These are phyloP conservation scores for Salix purpurea DNA, from an alignment of 345 rosid species.

Conservation along the genomic window DNA sequence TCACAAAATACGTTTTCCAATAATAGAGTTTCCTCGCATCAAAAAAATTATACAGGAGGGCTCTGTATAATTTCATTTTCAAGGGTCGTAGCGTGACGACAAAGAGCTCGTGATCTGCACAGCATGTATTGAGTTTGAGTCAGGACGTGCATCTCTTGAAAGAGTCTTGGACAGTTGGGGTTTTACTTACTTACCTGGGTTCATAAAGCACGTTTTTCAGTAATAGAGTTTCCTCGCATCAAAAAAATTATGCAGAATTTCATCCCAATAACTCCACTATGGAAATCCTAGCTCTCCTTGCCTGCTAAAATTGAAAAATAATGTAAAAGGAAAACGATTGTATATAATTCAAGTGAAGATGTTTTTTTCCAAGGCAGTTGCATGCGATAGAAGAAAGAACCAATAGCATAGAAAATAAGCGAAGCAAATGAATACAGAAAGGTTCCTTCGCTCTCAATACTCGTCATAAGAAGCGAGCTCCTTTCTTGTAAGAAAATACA, in stretches of 20 bases:
- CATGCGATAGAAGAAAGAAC: neutral
- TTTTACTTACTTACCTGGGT: fast-evolving
- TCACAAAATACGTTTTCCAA: too few species aligned
- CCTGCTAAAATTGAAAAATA: neutral
- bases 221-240: too few species aligned
- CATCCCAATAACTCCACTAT: neutral
- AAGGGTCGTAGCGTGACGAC: fast-evolving
- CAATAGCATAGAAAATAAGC: neutral
- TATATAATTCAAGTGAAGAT: neutral
- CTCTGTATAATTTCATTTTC: neutral
- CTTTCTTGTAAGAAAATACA: neutral
- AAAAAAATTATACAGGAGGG: too few species aligned
- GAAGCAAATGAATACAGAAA: neutral
- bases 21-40: too few species aligned
- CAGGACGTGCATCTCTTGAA: fast-evolving
- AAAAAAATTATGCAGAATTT: neutral
- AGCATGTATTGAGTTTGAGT: fast-evolving
- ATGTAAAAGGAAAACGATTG: neutral
- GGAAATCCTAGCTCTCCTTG: neutral
- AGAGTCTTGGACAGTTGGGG: too few species aligned
- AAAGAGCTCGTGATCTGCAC: fast-evolving
- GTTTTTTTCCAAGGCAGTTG: neutral
- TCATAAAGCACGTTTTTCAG: fast-evolving
- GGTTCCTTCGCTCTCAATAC: neutral
- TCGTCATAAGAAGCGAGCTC: neutral